Conservation (phyloP, 306 rosid genomes). For the Delonix regia region DNA sequence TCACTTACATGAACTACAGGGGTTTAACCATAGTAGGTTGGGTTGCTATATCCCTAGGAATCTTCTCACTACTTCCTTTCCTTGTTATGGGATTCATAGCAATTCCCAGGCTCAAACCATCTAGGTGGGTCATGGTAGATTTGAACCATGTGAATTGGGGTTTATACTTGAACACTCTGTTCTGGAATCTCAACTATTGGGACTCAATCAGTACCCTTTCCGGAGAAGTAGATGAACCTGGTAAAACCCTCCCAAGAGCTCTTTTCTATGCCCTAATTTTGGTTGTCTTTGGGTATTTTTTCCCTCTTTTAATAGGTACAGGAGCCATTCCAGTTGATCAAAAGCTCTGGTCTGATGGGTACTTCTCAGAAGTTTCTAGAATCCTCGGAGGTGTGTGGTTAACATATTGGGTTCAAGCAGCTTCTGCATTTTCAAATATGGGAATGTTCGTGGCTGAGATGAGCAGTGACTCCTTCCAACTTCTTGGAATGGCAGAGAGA, state of each 20-base stretch:
- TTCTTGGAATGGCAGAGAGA: constrained; percentile 67
- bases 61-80: constrained; percentile 68
- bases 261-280: constrained; percentile 58
- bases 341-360: constrained; percentile 63
- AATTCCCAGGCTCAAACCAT: constrained; percentile 55
- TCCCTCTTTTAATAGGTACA: constrained; percentile 64
- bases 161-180: constrained; percentile 65
- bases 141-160: constrained; percentile 55
- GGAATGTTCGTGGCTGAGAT: constrained; percentile 78
- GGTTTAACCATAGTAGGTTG: constrained; percentile 73
- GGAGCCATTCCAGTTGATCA: constrained; percentile 57
- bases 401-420: constrained; percentile 61
- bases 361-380: constrained; percentile 62
- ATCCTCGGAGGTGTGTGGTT: constrained; percentile 66
- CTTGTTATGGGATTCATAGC: constrained; percentile 63
- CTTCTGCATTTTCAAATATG: constrained; percentile 76
- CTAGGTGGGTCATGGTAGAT: constrained; percentile 58
- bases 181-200: constrained; percentile 83
- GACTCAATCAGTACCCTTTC: constrained; percentile 71
- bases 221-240: constrained; percentile 67
- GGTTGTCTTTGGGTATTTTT: constrained; percentile 58
- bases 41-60: constrained; percentile 59
- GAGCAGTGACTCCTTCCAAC: constrained; percentile 78
- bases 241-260: constrained; percentile 64
- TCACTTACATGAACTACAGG: constrained; percentile 71